Evolutionary conservation across 1,284 basidiomycete species (phyloP).

Genomic region (Cystobasidiaceae sp.): DNA sequence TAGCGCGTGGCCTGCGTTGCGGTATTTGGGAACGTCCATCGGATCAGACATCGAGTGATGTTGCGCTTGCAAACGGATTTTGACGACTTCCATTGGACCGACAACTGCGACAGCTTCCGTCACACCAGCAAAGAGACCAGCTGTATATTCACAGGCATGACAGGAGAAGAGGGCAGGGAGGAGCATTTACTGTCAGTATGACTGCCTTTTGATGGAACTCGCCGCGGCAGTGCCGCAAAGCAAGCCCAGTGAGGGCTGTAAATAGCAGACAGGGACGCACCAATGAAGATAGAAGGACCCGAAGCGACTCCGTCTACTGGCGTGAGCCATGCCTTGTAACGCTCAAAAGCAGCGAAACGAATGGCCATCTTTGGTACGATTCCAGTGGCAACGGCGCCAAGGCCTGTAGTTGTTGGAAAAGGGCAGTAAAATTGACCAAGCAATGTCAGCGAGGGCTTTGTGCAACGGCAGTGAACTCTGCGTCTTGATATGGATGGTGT

Average conservation of each 20-base stretch:
- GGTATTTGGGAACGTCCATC: constrained; percentile 84
- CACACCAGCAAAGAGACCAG: constrained; percentile 87
- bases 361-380: constrained; percentile 99
- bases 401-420: constrained; percentile 42
- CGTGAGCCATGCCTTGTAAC: constrained; percentile 74
- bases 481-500: no score
- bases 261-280: constrained; percentile 35
- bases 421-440: background rate
- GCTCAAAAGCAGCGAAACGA: constrained; percentile 95
- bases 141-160: constrained; percentile 48
- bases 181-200: no score
- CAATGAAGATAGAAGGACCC: constrained; percentile 64
- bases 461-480: background rate
- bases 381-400: constrained; percentile 93
- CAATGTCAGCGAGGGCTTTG: background rate
- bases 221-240: background rate
- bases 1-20: constrained; percentile 93
- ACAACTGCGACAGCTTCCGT: constrained; percentile 93
- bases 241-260: background rate
- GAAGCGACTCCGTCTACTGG: constrained; percentile 65
- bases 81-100: constrained; percentile 99
- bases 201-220: no score
- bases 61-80: constrained; percentile 96
- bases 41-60: constrained; percentile 97
- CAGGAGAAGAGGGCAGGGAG: background rate